phyloP scores from a whole-genome alignment of 331 rosid species.

The Acacia pycnantha region DNA sequence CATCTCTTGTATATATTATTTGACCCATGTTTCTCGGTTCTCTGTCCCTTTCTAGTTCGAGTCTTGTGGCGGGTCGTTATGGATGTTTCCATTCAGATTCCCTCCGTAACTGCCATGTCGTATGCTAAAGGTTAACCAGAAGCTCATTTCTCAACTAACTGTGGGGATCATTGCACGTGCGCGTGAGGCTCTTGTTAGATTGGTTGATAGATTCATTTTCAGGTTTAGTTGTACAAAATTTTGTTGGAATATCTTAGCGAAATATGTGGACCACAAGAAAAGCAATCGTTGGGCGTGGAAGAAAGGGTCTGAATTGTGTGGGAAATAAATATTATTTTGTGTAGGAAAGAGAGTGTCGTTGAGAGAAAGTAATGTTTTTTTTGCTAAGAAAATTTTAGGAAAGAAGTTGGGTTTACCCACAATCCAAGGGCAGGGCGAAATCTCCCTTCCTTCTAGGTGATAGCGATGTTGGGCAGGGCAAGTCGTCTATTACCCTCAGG shows the following conservation, averaged over 20 bases:
- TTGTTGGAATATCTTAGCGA: not conserved
- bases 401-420: too few species aligned
- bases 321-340: too few species aligned
- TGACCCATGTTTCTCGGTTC: not conserved
- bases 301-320: not conserved
- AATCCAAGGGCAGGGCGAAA: too few species aligned
- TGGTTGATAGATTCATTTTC: not conserved
- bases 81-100: not conserved
- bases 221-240: not conserved
- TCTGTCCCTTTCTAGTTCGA: not conserved
- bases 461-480: too few species aligned
- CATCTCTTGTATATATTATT: conserved; percentile 10
- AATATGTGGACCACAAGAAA: not conserved
- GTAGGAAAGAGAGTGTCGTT: too few species aligned
- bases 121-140: not conserved
- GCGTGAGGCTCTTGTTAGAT: not conserved
- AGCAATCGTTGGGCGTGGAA: not conserved
- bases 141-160: not conserved
- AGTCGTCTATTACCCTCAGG: too few species aligned
- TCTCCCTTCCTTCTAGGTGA: too few species aligned
- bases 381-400: too few species aligned
- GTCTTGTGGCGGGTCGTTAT: not conserved
- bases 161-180: not conserved
- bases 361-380: not conserved
- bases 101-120: too few species aligned